phyloP scores from a whole-genome alignment of 345 rosid genomes.

The Citrus sinensis region DVS_A1.0 CM039164.1:619501-620000 shows the following conservation, averaged over 20 bases:
- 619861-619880: slow-evolving; percentile 18
- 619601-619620: neutral
- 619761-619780: slow-evolving; percentile 11
- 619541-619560: too few species aligned
- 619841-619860: slow-evolving; percentile 19
- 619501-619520: neutral
- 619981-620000: slow-evolving; percentile 15
- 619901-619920: slow-evolving; percentile 18
- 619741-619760: slow-evolving; percentile 15
- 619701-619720: neutral
- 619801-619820: neutral
- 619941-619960: neutral
- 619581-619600: neutral
- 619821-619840: slow-evolving; percentile 23
- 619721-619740: slow-evolving; percentile 11
- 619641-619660: too few species aligned
- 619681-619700: too few species aligned
- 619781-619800: neutral
- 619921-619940: neutral
- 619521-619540: neutral
- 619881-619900: slow-evolving; percentile 39
- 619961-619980: slow-evolving; percentile 7
- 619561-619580: neutral
- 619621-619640: neutral
- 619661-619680: too few species aligned